Evolutionary conservation across 441 rosid genomes (phyloP).

Genomic region (Populus hybrid): DNA sequence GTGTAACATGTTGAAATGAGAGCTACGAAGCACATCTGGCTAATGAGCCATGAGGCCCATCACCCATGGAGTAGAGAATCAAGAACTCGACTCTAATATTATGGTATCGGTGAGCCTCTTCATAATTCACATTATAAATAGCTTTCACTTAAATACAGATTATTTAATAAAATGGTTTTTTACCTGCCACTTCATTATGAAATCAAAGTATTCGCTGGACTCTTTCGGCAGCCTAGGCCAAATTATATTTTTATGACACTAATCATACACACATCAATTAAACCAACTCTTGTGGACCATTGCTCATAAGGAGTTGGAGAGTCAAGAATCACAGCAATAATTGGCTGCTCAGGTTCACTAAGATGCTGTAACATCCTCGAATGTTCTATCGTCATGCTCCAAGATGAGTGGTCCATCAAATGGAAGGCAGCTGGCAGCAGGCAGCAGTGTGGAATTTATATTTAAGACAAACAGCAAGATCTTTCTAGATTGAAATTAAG

Average conservation of each 20-base stretch:
- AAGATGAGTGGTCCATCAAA: conserved; percentile 5
- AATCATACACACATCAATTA: conserved; percentile 14
- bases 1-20: too few species aligned
- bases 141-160: too few species aligned
- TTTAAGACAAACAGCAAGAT: too few species aligned
- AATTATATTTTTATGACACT: background rate
- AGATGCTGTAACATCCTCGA: background rate
- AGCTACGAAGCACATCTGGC: too few species aligned
- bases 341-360: conserved; percentile 4
- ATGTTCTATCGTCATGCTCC: background rate
- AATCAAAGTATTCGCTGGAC: background rate
- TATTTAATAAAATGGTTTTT: background rate
- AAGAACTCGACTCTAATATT: background rate
- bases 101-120: background rate
- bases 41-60: background rate
- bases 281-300: conserved; percentile 10
- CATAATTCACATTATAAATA: background rate
- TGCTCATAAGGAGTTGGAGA: background rate
- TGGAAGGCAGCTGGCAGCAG: background rate
- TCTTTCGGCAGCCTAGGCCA: background rate
- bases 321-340: background rate
- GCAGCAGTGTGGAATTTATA: background rate
- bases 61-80: background rate
- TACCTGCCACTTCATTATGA: background rate
- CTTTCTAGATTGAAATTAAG: too few species aligned